Evolutionary conservation across 495 filamentous ascomycete genomes (phyloP).

Genomic region (Xylaria telfairii): DNA sequence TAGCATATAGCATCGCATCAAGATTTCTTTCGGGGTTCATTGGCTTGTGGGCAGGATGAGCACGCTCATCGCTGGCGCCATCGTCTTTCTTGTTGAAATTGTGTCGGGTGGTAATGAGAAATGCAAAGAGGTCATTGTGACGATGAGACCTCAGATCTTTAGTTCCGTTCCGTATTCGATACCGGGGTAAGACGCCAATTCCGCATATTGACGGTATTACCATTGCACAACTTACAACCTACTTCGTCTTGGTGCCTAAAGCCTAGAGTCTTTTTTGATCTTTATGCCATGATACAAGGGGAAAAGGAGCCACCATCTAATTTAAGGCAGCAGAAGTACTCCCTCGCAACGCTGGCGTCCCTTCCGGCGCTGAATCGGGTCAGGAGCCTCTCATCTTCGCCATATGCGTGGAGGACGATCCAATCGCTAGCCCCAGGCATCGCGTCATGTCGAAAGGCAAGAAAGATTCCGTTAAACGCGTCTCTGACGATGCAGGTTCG

Average conservation of each 20-base stretch:
- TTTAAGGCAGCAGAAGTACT: background rate
- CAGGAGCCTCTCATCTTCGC: background rate
- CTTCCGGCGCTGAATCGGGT: background rate
- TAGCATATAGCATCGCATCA: background rate
- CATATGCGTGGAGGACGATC: background rate
- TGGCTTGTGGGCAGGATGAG: background rate
- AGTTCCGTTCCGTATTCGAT: background rate
- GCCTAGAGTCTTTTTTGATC: background rate
- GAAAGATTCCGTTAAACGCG: background rate
- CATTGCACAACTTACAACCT: background rate
- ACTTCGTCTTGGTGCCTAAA: conserved; percentile 1
- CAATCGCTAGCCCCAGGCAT: background rate
- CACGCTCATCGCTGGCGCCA: background rate
- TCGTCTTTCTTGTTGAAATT: background rate
- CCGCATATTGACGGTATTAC: background rate
- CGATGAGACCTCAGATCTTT: background rate
- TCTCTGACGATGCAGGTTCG: background rate
- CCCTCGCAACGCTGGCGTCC: background rate
- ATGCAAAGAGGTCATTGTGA: background rate
- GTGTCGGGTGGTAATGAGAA: background rate
- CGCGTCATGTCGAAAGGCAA: background rate
- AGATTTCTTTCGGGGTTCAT: background rate
- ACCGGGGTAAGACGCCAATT: background rate
- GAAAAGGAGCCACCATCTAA: background rate
- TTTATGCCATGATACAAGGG: background rate